These are phyloP conservation scores for Trametes sanguinea DNA, from an alignment of 768 basidiomycete species.

Conservation along the genomic window DNA sequence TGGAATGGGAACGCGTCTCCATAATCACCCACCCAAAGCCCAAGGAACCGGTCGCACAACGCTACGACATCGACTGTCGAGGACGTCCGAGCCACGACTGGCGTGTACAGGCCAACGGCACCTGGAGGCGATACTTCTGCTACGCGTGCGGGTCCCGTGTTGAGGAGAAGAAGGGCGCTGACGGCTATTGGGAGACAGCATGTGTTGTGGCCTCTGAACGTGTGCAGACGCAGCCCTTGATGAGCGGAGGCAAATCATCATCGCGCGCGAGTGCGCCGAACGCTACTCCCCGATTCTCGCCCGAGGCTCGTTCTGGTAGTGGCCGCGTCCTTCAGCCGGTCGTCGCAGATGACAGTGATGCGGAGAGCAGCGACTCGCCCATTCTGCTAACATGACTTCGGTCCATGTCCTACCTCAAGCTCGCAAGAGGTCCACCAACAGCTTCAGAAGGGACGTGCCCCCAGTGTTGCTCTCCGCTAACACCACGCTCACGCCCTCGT, in stretches of 20 bases:
- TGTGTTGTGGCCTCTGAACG: background rate
- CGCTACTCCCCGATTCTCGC: background rate
- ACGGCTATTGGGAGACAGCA: slow-evolving; percentile 12
- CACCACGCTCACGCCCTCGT: too few species aligned
- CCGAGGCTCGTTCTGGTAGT: too few species aligned
- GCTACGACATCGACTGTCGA: background rate
- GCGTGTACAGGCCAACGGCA: slow-evolving; percentile 1
- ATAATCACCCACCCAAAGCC: slow-evolving; percentile 13
- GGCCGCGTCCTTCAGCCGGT: too few species aligned
- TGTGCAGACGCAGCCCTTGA: background rate
- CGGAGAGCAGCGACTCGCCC: background rate
- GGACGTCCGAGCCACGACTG: slow-evolving; percentile 10
- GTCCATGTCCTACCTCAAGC: too few species aligned
- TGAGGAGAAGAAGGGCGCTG: slow-evolving; percentile 14
- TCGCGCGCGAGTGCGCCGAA: background rate
- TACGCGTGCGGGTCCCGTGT: background rate
- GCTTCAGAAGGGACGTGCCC: too few species aligned
- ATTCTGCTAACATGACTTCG: too few species aligned
- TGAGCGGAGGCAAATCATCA: background rate
- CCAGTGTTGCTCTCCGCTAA: too few species aligned
- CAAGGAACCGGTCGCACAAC: slow-evolving; percentile 7
- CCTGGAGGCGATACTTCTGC: slow-evolving; percentile 18
- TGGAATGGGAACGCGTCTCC: slow-evolving; percentile 1
- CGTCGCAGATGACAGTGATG: background rate
- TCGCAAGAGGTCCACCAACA: too few species aligned